Conservation (phyloP, 257 asterid genomes). For the Ilex asprella region DNA sequence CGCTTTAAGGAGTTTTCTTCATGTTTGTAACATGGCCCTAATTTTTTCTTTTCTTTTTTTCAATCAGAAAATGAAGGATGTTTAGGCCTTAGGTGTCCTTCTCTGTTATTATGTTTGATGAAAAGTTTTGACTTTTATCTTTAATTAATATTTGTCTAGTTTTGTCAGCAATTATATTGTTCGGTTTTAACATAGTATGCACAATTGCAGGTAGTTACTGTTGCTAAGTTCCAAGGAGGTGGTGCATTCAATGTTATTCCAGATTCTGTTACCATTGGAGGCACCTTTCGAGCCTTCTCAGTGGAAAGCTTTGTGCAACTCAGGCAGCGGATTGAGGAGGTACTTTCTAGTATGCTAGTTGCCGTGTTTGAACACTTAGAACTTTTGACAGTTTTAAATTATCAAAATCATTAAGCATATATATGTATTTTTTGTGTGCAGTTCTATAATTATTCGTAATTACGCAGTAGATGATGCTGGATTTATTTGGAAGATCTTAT, state of each 20-base stretch:
- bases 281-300: slow-evolving; percentile 88
- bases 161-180: too few species aligned
- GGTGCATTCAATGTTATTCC: slow-evolving; percentile 91
- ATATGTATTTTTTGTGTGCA: not conserved
- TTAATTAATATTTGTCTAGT: too few species aligned
- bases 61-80: too few species aligned
- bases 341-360: not conserved
- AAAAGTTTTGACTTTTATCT: too few species aligned
- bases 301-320: slow-evolving; percentile 55
- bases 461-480: not conserved
- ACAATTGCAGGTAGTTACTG: slow-evolving; percentile 67
- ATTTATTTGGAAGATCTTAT: too few species aligned
- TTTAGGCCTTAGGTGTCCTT: too few species aligned
- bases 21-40: too few species aligned
- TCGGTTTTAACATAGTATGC: not conserved
- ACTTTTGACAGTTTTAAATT: not conserved
- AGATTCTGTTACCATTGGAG: slow-evolving; percentile 87
- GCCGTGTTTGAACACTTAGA: not conserved
- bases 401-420: too few species aligned
- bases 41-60: too few species aligned
- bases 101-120: too few species aligned
- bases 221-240: slow-evolving; percentile 83
- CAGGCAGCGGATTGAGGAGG: slow-evolving; percentile 75
- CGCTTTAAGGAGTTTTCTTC: too few species aligned
- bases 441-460: too few species aligned